These are phyloP conservation scores for Diaporthe sp. DNA, from an alignment of 2,329 filamentous ascomycete genomes.

Conservation along the genomic window DNA sequence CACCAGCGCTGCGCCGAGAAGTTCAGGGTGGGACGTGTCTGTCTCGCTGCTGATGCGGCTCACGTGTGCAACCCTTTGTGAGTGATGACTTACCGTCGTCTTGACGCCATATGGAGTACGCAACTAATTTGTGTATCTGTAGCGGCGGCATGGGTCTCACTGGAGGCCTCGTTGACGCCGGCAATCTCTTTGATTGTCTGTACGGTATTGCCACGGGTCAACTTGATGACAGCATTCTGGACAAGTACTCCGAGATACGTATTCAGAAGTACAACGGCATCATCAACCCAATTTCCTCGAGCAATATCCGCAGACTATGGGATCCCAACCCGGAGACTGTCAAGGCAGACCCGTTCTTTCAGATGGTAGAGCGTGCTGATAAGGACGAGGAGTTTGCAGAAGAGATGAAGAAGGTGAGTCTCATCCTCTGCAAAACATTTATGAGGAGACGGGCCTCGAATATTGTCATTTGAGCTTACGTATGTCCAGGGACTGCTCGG, in stretches of 20 bases:
- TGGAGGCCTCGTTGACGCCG: constrained; percentile 61
- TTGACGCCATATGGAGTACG: no score
- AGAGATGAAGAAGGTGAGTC: constrained; percentile 36
- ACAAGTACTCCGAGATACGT: constrained; percentile 55
- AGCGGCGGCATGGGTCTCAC: constrained; percentile 58
- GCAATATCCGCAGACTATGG: constrained; percentile 39
- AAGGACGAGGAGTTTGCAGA: constrained; percentile 33
- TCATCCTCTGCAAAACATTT: accelerated
- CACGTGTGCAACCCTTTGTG: constrained; percentile 66
- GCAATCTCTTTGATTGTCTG: constrained; percentile 60
- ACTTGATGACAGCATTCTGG: constrained; percentile 54
- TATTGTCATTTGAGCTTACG: background rate
- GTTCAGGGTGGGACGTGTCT: constrained; percentile 60
- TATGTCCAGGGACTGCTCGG: constrained; percentile 20
- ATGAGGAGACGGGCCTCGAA: background rate
- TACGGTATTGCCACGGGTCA: constrained; percentile 53
- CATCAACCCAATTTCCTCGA: constrained; percentile 39
- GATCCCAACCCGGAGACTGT: constrained; percentile 39
- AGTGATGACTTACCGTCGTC: no score
- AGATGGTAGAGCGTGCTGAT: constrained; percentile 40
- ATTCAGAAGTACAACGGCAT: constrained; percentile 49
- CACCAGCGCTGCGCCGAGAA: constrained; percentile 63
- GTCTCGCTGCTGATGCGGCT: constrained; percentile 64
- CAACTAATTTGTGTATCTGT: background rate
- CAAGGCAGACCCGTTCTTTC: constrained; percentile 45